Evolutionary conservation across 805 yeast genomes (phyloP).

Genomic region (Debaryomyces prosopidis): DNA sequence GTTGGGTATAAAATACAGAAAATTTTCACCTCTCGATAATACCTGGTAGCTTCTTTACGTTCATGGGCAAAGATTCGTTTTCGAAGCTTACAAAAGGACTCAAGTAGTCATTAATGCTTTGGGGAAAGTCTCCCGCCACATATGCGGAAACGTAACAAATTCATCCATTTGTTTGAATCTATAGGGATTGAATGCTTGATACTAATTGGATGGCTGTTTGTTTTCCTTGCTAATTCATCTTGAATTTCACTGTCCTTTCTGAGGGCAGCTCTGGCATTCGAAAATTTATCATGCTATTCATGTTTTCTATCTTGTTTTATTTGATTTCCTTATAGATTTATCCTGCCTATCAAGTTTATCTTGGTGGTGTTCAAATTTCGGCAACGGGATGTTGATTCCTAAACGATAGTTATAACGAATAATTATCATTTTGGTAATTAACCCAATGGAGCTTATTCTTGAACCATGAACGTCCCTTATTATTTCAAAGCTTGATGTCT

Average conservation of each 20-base stretch:
- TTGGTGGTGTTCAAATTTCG: slow-evolving; percentile 44
- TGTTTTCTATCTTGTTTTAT: neutral
- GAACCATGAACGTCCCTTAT: slow-evolving; percentile 58
- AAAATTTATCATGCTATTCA: slow-evolving; percentile 1
- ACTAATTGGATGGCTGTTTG: neutral
- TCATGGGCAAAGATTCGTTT: slow-evolving; percentile 76
- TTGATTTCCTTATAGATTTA: neutral
- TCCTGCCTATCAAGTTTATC: slow-evolving; percentile 16
- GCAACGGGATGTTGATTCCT: slow-evolving; percentile 59
- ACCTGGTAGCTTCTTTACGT: slow-evolving; percentile 39
- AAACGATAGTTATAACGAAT: slow-evolving; percentile 80
- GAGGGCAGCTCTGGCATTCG: slow-evolving; percentile 17
- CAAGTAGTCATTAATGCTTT: slow-evolving; percentile 46
- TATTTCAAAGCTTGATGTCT: slow-evolving; percentile 26
- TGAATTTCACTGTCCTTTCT: slow-evolving; percentile 16
- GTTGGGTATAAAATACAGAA: slow-evolving; percentile 2
- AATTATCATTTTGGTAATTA: slow-evolving; percentile 37
- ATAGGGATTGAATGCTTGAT: neutral
- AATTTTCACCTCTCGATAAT: slow-evolving; percentile 5
- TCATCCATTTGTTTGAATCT: slow-evolving; percentile 25
- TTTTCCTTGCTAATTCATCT: slow-evolving; percentile 15
- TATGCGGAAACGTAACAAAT: slow-evolving; percentile 62
- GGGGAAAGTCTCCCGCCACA: slow-evolving; percentile 90
- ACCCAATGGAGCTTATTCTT: slow-evolving; percentile 91
- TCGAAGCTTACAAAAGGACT: slow-evolving; percentile 68